These are phyloP conservation scores for Albifimbria verrucaria DNA, from an alignment of 2,329 filamentous ascomycete genomes.

Conservation along the genomic window DNA sequence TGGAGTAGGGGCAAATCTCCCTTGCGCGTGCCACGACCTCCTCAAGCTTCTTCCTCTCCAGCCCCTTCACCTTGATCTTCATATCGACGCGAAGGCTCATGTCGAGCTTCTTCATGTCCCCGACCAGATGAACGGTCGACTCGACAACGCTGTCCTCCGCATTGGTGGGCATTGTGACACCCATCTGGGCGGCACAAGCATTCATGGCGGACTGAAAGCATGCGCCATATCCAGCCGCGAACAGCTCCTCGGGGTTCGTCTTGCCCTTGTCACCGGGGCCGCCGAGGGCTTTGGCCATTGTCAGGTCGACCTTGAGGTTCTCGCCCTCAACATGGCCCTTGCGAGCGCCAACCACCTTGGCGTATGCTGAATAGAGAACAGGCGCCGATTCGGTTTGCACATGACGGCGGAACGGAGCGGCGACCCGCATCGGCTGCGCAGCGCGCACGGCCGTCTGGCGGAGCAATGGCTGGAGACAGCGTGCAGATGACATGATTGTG, in stretches of 20 bases:
- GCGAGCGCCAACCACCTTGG: constrained; percentile 35
- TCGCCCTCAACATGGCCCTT: constrained; percentile 23
- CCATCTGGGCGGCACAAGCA: constrained; percentile 33
- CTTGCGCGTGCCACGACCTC: constrained; percentile 22
- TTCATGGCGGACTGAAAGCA: constrained; percentile 47
- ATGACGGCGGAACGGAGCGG: constrained; percentile 15
- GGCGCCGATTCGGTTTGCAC: constrained; percentile 36
- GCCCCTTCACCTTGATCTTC: constrained; percentile 31
- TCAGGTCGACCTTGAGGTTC: constrained; percentile 29
- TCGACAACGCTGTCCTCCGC: constrained; percentile 34
- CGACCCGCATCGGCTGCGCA: not conserved
- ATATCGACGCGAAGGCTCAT: constrained; percentile 41
- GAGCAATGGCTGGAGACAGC: constrained; percentile 2
- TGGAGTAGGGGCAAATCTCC: constrained; percentile 24
- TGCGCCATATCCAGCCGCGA: constrained; percentile 43
- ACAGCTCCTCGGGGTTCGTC: constrained; percentile 45
- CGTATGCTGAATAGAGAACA: constrained; percentile 32
- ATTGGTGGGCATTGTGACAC: constrained; percentile 35
- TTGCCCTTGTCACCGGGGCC: constrained; percentile 35
- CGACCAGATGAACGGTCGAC: constrained; percentile 40
- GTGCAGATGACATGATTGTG: constrained; percentile 15
- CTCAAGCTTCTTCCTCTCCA: constrained; percentile 18
- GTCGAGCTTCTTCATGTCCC: constrained; percentile 40
- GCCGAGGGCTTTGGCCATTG: constrained; percentile 40
- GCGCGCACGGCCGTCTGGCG: constrained; percentile 1